Evolutionary conservation across 352 stramenopile genomes (phyloP), one percentile per base, ranked within the genome.

Genomic region (Pythium pyrilobum): DNA sequence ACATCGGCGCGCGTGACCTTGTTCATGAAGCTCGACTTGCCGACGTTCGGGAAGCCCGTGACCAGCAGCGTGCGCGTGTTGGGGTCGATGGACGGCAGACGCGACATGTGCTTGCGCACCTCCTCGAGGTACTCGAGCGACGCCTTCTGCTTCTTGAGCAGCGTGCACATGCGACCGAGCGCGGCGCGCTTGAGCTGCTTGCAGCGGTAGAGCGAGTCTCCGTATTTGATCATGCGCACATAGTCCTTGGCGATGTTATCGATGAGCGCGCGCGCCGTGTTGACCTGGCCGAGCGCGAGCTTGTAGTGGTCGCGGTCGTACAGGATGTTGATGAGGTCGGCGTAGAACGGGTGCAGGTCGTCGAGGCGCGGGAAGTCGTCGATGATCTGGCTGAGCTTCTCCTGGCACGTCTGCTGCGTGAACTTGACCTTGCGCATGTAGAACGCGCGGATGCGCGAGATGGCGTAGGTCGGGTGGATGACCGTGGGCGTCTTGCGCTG

Each of bases 271-370:
- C 97, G 97, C 42, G 96, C 96, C 42, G 96, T 99, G 78, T 99
- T 99, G 56, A 99, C 93, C 73, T 99, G 97, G 21, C 97, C 97
- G 3, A 99, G 85, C 20, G 97, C 97, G 23, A 99, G 86, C 79
- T 99, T 99, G 93, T 99, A 99, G 77, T 99, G 97, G 80, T 99
- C 97, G 25, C 95, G 84, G 71, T 99, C 97, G 74, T 99, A 99
- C 44, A 99, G 73, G 48, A 99, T 99, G 80, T 99, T 99, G 68
- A 98, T 99, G 36, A 99, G 81, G 76, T 99, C 97, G 49, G 96
- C 96, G 80, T 99, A 99, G 81, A 99, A 99, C 53, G 97, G 97
- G 54, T 98, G 93, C 55, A 98, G 84, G 65, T 98, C 92, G 53
- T 99, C 97, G 6, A 99, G 84, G 25, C 97, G 95, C 57, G 97